Conservation (phyloP, 345 rosid genomes). For the Bruguiera gymnorhiza region DNA sequence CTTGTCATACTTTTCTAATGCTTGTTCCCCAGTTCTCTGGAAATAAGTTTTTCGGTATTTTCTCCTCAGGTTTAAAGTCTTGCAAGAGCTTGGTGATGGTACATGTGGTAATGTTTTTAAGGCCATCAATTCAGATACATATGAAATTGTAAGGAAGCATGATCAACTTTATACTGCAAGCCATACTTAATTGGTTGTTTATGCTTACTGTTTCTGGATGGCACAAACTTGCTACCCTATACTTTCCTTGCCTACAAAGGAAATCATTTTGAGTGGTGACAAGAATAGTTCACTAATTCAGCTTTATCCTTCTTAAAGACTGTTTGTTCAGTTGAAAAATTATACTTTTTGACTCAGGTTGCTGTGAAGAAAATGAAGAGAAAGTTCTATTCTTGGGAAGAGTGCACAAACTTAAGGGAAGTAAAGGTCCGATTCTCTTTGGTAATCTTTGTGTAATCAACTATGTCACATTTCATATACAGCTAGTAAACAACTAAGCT, state of each 20-base stretch:
- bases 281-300: background rate
- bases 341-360: constrained; percentile 46
- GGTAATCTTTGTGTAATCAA: constrained; percentile 9
- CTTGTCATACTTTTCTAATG: constrained; percentile 2
- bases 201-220: background rate
- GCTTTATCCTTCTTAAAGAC: background rate
- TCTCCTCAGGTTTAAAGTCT: constrained; percentile 60
- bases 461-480: background rate
- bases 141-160: constrained; percentile 58
- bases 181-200: background rate
- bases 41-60: constrained; percentile 3
- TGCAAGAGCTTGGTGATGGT: constrained; percentile 94
- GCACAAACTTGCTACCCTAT: background rate
- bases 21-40: background rate
- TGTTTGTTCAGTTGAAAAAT: background rate
- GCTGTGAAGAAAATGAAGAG: constrained; percentile 98
- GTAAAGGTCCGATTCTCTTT: constrained; percentile 53
- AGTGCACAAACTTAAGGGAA: constrained; percentile 83
- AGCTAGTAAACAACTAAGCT: background rate
- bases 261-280: background rate
- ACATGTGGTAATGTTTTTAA: constrained; percentile 91
- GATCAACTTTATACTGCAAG: background rate
- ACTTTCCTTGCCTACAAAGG: constrained; percentile 3
- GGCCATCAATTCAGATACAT: constrained; percentile 68
- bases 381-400: constrained; percentile 89